Conservation (phyloP, 768 basidiomycete species). For the Tulasnella sp. region DNA sequence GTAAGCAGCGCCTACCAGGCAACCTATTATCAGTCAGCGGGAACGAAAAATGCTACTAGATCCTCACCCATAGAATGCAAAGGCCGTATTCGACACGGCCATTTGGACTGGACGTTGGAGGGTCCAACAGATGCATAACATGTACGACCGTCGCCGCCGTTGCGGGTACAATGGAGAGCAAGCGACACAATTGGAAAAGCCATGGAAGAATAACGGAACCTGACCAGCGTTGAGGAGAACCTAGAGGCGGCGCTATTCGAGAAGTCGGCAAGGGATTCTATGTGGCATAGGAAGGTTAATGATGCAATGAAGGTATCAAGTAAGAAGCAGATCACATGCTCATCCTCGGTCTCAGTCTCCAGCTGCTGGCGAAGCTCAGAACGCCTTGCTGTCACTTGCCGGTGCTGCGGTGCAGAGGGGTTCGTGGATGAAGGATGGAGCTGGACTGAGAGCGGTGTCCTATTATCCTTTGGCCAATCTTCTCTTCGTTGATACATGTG, state of each 20-base stretch:
- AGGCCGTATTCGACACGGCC: slow-evolving; percentile 59
- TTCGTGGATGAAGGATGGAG: not conserved
- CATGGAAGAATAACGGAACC: slow-evolving; percentile 7
- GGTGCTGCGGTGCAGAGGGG: not conserved
- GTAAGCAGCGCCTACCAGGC: slow-evolving; percentile 70
- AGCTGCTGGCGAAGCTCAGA: not conserved
- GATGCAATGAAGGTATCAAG: not conserved
- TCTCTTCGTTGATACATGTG: not conserved
- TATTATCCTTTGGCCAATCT: not conserved
- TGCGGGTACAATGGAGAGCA: slow-evolving; percentile 32
- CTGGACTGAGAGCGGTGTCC: not conserved
- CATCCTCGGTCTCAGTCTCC: slow-evolving; percentile 28
- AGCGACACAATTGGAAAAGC: slow-evolving; percentile 6
- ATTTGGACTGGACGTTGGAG: slow-evolving; percentile 33
- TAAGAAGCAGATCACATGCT: slow-evolving; percentile 9
- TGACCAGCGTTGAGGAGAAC: not conserved
- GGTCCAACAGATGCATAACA: slow-evolving; percentile 50
- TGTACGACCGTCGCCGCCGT: slow-evolving; percentile 60
- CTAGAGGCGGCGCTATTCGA: slow-evolving; percentile 18
- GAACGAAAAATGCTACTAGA: slow-evolving; percentile 13
- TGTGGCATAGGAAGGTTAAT: not conserved
- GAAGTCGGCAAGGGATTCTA: slow-evolving; percentile 22
- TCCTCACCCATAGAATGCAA: slow-evolving; percentile 66
- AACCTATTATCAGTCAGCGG: slow-evolving; percentile 5
- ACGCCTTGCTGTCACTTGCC: not conserved